Percentiles rank a stretch among this genome's conserved stretches.
Evolutionary conservation across 176 grass and related monocot species (phyloP).

Genomic region (Poa annua): DNA sequence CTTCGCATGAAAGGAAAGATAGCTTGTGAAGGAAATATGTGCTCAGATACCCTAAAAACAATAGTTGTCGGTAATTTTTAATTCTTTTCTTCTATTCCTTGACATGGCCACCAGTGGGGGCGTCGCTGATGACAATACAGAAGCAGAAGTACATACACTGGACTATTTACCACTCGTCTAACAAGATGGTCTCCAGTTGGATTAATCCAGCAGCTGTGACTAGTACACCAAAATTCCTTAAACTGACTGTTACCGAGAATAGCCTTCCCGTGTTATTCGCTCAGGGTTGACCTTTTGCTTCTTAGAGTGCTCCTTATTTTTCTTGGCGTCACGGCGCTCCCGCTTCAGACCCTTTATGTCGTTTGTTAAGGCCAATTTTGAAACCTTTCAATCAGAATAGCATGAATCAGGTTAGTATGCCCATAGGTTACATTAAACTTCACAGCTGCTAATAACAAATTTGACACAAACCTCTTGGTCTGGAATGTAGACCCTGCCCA

Average conservation of each 20-base stretch:
- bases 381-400: conserved; percentile 53
- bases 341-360: conserved; percentile 82
- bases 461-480: conserved; percentile 59
- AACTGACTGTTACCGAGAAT: not conserved
- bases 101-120: too few relatives aligned
- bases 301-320: conserved; percentile 71
- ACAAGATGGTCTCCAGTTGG: not conserved
- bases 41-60: too few relatives aligned
- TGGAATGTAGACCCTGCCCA: conserved; percentile 72
- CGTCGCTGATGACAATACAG: too few relatives aligned
- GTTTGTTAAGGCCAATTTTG: conserved; percentile 48
- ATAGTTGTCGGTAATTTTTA: too few relatives aligned
- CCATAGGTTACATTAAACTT: not conserved
- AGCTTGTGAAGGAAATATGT: too few relatives aligned
- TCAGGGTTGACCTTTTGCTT: conserved; percentile 74
- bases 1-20: too few relatives aligned
- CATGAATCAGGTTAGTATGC: conserved; percentile 21
- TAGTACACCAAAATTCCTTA: not conserved
- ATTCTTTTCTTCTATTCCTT: too few relatives aligned
- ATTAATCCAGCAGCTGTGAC: not conserved
- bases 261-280: conserved; percentile 4
- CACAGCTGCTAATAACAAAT: not conserved
- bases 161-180: conserved; percentile 42
- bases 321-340: conserved; percentile 77
- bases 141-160: not conserved